These are phyloP conservation scores for Fusarium sp. DNA, from an alignment of 2,329 filamentous ascomycete genomes.

Conservation along the genomic window DNA sequence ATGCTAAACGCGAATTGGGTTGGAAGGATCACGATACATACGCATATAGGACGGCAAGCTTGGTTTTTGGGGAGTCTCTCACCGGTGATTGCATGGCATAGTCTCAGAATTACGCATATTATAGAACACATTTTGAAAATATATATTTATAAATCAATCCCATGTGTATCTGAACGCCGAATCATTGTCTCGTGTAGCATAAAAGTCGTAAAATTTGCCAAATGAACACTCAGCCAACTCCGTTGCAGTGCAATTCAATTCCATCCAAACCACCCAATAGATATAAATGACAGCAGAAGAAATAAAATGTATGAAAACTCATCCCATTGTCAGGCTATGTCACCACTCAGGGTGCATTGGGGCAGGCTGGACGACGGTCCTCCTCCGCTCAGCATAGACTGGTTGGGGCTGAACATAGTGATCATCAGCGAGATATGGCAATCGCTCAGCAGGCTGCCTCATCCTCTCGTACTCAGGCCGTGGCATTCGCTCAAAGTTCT, in stretches of 20 bases:
- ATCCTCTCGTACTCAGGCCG: conserved; percentile 23
- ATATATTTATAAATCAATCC: background rate
- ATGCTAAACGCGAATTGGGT: background rate
- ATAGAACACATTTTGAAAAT: conserved; percentile 6
- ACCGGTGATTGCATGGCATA: conserved; percentile 8
- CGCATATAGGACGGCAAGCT: conserved; percentile 1
- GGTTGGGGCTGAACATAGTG: conserved; percentile 26
- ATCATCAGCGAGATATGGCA: conserved; percentile 32
- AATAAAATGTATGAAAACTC: background rate
- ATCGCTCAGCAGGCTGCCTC: conserved; percentile 2
- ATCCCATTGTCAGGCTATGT: background rate
- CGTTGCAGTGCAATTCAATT: background rate
- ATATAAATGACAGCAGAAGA: background rate
- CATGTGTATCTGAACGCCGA: background rate
- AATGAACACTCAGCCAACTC: background rate
- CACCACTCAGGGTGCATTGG: conserved; percentile 20
- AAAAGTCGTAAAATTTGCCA: background rate
- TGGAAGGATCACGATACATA: background rate
- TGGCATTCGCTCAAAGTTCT: conserved; percentile 27
- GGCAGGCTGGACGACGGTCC: conserved; percentile 20
- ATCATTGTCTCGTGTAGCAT: conserved; percentile 2
- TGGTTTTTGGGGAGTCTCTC: conserved; percentile 17
- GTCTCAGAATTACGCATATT: background rate
- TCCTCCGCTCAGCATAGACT: conserved; percentile 32
- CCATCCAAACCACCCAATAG: background rate